Percentiles rank a stretch among this genome's conserved stretches.
phyloP scores from a whole-genome alignment of 305 asterid species.

The Stenogyne calaminthoides region DNA sequence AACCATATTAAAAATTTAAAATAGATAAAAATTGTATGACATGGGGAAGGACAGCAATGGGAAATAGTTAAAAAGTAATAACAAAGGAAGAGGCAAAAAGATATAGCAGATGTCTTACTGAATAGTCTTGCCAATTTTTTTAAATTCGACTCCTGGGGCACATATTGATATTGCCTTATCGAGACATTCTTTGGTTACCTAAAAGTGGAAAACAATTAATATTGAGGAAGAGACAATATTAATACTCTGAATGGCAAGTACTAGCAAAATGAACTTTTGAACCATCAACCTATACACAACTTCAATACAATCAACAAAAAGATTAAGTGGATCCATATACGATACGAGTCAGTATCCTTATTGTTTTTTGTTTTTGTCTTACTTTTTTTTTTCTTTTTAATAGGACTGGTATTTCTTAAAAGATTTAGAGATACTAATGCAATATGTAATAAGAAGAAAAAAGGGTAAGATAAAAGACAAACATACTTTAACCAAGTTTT shows the following conservation, averaged over 20 bases:
- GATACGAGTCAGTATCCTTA: background rate
- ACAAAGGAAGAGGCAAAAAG: constrained; percentile 5
- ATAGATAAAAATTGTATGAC: background rate
- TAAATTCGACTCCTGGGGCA: constrained; percentile 87
- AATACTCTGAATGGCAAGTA: constrained; percentile 1
- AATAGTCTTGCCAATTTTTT: constrained; percentile 80
- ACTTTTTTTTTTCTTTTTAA: background rate
- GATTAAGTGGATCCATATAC: constrained; percentile 5
- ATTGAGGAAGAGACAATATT: constrained; percentile 14
- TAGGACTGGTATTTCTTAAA: background rate
- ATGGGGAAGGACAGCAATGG: background rate
- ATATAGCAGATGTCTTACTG: constrained; percentile 61
- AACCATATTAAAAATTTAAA: background rate
- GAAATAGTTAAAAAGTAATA: constrained; percentile 13
- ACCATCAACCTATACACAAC: constrained; percentile 17
- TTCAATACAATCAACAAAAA: constrained; percentile 14
- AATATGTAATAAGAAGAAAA: constrained; percentile 13
- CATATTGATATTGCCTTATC: constrained; percentile 87
- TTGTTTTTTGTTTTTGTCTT: background rate
- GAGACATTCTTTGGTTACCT: constrained; percentile 91
- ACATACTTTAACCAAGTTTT: constrained; percentile 80
- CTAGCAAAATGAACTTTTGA: constrained; percentile 6
- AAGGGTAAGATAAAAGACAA: constrained; percentile 16
- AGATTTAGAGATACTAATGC: constrained; percentile 4
- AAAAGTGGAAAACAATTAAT: constrained; percentile 23